phyloP scores from a whole-genome alignment of 2,329 filamentous ascomycete genomes.

The Colletotrichum nymphaeae region DNA sequence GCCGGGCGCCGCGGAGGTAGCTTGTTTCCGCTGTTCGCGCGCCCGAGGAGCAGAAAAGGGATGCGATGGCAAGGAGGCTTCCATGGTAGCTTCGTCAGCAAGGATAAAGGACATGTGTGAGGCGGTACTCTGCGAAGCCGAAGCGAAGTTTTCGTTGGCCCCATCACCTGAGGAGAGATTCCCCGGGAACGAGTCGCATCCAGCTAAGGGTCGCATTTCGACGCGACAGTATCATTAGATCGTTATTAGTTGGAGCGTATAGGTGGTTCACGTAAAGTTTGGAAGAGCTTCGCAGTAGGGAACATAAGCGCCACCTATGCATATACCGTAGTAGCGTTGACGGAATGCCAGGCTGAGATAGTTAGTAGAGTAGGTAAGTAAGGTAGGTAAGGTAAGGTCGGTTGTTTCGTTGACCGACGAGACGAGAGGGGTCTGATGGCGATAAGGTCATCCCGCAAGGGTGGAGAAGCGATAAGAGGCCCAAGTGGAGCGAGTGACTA shows the following conservation, averaged over 20 bases:
- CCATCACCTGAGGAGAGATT: slow-evolving; percentile 15
- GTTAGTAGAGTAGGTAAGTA: background rate
- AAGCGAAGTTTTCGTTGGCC: slow-evolving; percentile 16
- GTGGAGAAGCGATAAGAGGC: slow-evolving; percentile 11
- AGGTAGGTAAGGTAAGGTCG: background rate
- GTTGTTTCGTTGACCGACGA: background rate
- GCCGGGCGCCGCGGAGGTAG: background rate
- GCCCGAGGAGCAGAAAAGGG: slow-evolving; percentile 40
- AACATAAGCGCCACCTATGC: background rate
- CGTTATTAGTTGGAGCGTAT: background rate
- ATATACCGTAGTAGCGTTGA: background rate
- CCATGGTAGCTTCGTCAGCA: slow-evolving; percentile 61
- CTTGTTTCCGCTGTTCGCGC: slow-evolving; percentile 49
- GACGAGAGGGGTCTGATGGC: background rate
- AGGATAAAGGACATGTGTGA: slow-evolving; percentile 65
- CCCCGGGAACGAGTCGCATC: slow-evolving; percentile 54
- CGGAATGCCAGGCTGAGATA: background rate
- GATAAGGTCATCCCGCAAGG: slow-evolving; percentile 16
- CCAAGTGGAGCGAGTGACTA: slow-evolving; percentile 9
- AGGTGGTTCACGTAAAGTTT: background rate
- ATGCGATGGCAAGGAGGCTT: slow-evolving; percentile 47
- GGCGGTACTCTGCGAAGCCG: slow-evolving; percentile 40
- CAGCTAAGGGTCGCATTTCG: slow-evolving; percentile 58
- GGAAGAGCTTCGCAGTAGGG: background rate
- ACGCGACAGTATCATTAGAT: slow-evolving; percentile 15